Base-by-base conservation (phyloP, 371 early-diverging fungal genomes). In the Mucor plumbeus region DNA sequence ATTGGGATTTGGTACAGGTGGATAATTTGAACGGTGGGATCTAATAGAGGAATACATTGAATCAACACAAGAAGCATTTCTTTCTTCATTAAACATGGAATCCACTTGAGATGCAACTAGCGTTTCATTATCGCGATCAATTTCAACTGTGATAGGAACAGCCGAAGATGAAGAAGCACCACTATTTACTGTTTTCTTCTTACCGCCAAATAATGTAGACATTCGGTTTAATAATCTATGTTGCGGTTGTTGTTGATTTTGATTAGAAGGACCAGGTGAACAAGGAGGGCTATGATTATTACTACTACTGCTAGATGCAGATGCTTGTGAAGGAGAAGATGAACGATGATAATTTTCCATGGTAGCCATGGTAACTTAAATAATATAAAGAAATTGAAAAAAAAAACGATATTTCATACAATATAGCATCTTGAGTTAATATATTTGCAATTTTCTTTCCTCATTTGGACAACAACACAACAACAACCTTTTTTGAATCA, bases 31-130 rank as follows among this genome's bases (percentile, higher is more conserved):
- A 4, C 68, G 75, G n/a, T 73, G 69, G 3, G 81, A 75, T 8
- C 75, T 73, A 14, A 75, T 17, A 8, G 72, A 70, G 21, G 79
- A 77, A 56, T 76, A 79, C 73, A 82, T 70, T 1, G 82, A 82
- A 47, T 82, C 82, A 3, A 75, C 74, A 11, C 78, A 59, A 1
- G 76, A 75, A 1, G 64, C 63, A 21, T 64, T 64, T 19, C 61
- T 34, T 5, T 67, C 70, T 11, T 64, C 67, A 10, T 47, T 34
- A 17, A 70, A 67, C 67, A 77, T 60, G 1, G 79, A 79, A 44
- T 81, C 78, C 5, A 61, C 69, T 34, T 67, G 50, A 0, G 68
- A 61, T 0, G 65, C 36, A 41, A 40, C n/a, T 31, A 44, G n/a
- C 0, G 36, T 31, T 3, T 55, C 47, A 33, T 64, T 57, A 9